Base-by-base conservation (phyloP, 2,329 filamentous ascomycete species). In the Escovopsis weberi region DNA sequence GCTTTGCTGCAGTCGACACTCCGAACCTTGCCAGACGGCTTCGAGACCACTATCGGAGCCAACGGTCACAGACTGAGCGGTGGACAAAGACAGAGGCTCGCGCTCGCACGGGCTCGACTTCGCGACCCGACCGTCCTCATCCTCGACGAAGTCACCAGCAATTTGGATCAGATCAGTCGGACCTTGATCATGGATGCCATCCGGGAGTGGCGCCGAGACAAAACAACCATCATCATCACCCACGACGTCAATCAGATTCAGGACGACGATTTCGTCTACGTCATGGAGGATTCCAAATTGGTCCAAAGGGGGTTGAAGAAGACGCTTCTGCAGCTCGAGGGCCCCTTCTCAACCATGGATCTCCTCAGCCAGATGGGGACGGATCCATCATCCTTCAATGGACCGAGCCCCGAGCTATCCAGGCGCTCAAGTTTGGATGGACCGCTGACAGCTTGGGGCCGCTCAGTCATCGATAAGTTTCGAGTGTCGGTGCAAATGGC, bases 171-270 rank as follows among this genome's bases (percentile, higher is more conserved):
- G n/a, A 67, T 72, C 9, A 88, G 74, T 43, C 74, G 80, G 47
- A 63, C 63, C 0, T 59, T 78, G 11, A 72, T 94, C 33, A 80
- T 94, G 69, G 74, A 82, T 36, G 75, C 79, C 0, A 80, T 95
- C 41, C 72, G 85, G 7, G 55, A 71, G 18, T 95, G 87, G 89
- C 72, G 91, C 19, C 66, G 63, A 33, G 80, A 74, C 0, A 91
- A 85, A 57, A 95, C 88, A 0, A 96, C 89, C 0, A 84, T 96
- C 41, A 77, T 96, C 50, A 89, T 96, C 52, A 95, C 91, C 0
- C 89, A 96, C 54, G 86, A 96, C 49, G 73, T 91, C 30, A 72
- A 76, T 0, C 82, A 89, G 50, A 89, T 96, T 9, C 58, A 64
- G 4, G 63, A 75, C 0, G 59, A 78, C 0, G 87, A 96, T 48